Conservation (phyloP, 306 rosid species). For the Morella rubra region DNA sequence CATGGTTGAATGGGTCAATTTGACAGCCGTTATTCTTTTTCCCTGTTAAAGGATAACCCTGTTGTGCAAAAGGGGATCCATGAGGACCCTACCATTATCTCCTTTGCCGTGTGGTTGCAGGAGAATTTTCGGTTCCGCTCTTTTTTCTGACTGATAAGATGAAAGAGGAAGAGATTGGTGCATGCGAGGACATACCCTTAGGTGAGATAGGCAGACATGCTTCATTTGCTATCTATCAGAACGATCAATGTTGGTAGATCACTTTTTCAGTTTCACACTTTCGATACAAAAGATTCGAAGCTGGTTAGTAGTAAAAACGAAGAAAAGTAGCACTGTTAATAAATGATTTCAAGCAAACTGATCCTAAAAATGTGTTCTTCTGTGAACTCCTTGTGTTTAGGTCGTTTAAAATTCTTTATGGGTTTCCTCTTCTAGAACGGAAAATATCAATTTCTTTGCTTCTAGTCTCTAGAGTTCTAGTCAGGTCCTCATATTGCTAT, state of each 20-base stretch:
- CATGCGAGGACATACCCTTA: conserved; percentile 1
- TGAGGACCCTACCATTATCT: conserved; percentile 59
- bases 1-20: conserved; percentile 30
- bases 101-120: conserved; percentile 20
- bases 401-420: too few species aligned
- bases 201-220: not conserved
- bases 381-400: too few species aligned
- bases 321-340: not conserved
- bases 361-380: too few species aligned
- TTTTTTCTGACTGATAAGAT: conserved; percentile 37
- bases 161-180: conserved; percentile 7
- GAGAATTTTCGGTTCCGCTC: conserved; percentile 18
- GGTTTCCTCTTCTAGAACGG: too few species aligned
- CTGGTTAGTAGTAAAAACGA: not conserved
- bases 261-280: not conserved
- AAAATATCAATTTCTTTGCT: too few species aligned
- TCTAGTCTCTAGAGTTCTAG: too few species aligned
- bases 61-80: conserved; percentile 33
- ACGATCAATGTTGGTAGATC: not conserved
- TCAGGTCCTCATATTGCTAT: too few species aligned
- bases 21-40: conserved; percentile 35
- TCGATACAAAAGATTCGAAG: not conserved
- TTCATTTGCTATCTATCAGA: not conserved
- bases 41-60: conserved; percentile 25
- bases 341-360: too few species aligned